These are phyloP conservation scores for Blumeriella jaapii DNA, from an alignment of 2,329 filamentous ascomycete genomes.

Conservation along the genomic window DNA sequence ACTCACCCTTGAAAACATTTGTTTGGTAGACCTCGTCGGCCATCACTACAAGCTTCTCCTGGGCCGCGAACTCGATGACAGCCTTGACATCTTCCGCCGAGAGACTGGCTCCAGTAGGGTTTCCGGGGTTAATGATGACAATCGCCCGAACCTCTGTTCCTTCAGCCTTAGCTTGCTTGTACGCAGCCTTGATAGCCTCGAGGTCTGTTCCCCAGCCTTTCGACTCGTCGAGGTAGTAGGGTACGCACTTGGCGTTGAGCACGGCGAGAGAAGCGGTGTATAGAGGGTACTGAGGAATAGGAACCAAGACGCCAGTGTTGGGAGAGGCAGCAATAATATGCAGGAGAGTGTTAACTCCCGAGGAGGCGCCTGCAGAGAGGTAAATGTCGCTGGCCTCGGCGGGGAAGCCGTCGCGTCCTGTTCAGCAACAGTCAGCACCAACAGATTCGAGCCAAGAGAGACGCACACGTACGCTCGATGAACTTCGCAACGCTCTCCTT, in stretches of 20 bases:
- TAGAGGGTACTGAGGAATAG: slow-evolving; percentile 94
- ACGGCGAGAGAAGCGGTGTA: slow-evolving; percentile 89
- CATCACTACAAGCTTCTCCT: slow-evolving; percentile 78
- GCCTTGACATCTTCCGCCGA: slow-evolving; percentile 65
- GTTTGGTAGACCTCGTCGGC: slow-evolving; percentile 99
- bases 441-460: neutral
- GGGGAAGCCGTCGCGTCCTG: slow-evolving; percentile 77
- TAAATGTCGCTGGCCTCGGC: slow-evolving; percentile 75
- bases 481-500: slow-evolving; percentile 85
- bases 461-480: slow-evolving; percentile 69
- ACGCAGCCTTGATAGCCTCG: slow-evolving; percentile 59
- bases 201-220: slow-evolving; percentile 83
- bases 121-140: slow-evolving; percentile 96
- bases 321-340: slow-evolving; percentile 73
- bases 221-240: slow-evolving; percentile 85
- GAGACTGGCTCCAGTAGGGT: slow-evolving; percentile 86
- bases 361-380: slow-evolving; percentile 82
- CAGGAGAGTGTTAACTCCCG: slow-evolving; percentile 87
- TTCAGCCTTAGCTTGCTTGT: slow-evolving; percentile 61
- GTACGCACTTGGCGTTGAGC: slow-evolving; percentile 75
- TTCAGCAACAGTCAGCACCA: slow-evolving; percentile 1
- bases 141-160: slow-evolving; percentile 85
- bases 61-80: slow-evolving; percentile 76
- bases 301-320: slow-evolving; percentile 75
- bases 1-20: slow-evolving; percentile 90